Conservation (phyloP, 2,329 filamentous ascomycete species). For the Pseudogymnoascus sp. region DNA sequence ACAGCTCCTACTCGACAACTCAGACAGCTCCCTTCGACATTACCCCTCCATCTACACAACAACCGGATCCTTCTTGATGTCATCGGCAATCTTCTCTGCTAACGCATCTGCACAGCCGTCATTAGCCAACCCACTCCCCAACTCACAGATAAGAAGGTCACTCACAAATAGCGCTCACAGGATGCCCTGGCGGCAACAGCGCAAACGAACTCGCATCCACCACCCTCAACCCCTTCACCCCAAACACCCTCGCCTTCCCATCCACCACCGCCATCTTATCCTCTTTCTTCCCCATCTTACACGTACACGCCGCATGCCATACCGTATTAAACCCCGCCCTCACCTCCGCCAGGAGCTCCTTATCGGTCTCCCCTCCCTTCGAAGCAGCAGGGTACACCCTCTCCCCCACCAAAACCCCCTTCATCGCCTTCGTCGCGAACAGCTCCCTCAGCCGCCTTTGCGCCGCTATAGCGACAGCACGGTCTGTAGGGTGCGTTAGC, state of each 20-base stretch:
- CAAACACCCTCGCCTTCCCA: constrained; percentile 12
- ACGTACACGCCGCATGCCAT: constrained; percentile 13
- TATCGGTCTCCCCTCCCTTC: constrained; percentile 20
- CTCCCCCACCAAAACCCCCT: constrained; percentile 7
- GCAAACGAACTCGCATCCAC: constrained; percentile 13
- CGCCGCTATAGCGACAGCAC: constrained; percentile 36
- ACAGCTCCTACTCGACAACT: background rate
- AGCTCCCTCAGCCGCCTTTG: constrained; percentile 36
- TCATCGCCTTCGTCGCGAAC: constrained; percentile 14
- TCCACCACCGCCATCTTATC: constrained; percentile 16
- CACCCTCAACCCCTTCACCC: constrained; percentile 15
- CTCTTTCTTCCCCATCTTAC: constrained; percentile 14
- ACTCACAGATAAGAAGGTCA: background rate
- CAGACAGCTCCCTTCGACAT: background rate
- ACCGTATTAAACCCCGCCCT: background rate
- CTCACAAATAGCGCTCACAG: constrained; percentile 34
- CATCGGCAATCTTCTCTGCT: constrained; percentile 36
- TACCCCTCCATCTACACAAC: background rate
- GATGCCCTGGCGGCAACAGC: constrained; percentile 35
- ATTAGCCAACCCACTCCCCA: background rate
- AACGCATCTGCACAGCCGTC: constrained; percentile 30
- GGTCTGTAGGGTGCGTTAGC: constrained; percentile 36
- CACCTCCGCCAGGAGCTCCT: constrained; percentile 16
- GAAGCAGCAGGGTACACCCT: background rate
- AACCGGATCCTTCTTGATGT: constrained; percentile 14